Evolutionary conservation across 306 rosid genomes (phyloP).

Genomic region (Acacia crassicarpa): DNA sequence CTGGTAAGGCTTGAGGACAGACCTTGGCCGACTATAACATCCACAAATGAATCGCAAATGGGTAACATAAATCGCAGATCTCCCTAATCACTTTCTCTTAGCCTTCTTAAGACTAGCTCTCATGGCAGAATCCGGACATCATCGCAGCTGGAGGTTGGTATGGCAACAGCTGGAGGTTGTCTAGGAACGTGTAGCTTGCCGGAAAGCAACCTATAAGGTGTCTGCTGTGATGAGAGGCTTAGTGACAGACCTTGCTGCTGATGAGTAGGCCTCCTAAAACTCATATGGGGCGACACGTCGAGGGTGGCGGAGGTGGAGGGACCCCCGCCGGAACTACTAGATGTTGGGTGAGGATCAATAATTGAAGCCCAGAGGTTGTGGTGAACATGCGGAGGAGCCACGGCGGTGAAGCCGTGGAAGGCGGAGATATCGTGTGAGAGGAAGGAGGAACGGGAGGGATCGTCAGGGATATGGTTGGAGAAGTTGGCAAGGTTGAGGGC

Average conservation of each 20-base stretch:
- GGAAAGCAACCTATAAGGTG: conserved; percentile 32
- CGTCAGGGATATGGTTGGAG: conserved; percentile 28
- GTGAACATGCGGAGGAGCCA: conserved; percentile 32
- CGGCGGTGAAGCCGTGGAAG: conserved; percentile 36
- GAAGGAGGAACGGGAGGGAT: conserved; percentile 20
- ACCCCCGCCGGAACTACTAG: conserved; percentile 19
- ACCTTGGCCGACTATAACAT: no score
- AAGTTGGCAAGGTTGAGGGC: conserved; percentile 33
- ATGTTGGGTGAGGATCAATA: conserved; percentile 33
- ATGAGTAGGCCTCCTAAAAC: conserved; percentile 33
- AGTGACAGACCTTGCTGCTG: conserved; percentile 66
- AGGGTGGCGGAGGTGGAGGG: neutral
- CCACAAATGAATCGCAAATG: no score
- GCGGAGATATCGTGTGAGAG: conserved; percentile 30
- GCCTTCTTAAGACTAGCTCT: no score
- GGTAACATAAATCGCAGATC: no score
- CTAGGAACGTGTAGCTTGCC: conserved; percentile 29
- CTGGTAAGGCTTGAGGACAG: no score
- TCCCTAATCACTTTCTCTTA: no score
- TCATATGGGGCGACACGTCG: conserved; percentile 3
- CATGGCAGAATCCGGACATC: neutral
- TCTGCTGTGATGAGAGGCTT: conserved; percentile 61
- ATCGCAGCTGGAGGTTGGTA: neutral
- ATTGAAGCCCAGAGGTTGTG: conserved; percentile 44
- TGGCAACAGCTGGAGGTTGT: neutral